A percentile compares a stretch with the other conserved stretches of the same genome.
phyloP scores from a whole-genome alignment of 108 stramenopile species.

The Aurantiochytrium sp. region DNA sequence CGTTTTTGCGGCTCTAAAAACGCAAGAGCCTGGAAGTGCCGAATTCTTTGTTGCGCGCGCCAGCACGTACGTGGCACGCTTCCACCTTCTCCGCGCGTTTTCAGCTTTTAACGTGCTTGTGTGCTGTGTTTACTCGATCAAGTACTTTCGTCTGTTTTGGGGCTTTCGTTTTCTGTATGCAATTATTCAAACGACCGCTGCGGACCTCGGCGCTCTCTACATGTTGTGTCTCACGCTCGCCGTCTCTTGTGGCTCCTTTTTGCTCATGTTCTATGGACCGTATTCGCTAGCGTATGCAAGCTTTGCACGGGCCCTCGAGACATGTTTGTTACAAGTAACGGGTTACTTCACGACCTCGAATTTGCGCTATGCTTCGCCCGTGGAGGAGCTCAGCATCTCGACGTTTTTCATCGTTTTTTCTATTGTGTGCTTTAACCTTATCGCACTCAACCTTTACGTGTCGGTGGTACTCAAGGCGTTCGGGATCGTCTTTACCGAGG shows the following conservation, averaged over 20 bases:
- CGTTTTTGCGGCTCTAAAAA: neutral
- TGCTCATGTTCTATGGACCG: neutral
- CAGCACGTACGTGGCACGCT: neutral
- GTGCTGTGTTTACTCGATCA: neutral
- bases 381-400: neutral
- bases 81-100: neutral
- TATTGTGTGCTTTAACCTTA: neutral
- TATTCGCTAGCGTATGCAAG: neutral
- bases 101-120: neutral
- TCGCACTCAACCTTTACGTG: neutral
- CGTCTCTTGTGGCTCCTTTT: neutral
- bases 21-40: neutral
- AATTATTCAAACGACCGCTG: neutral
- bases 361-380: neutral
- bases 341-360: neutral
- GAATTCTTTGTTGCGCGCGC: neutral
- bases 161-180: neutral
- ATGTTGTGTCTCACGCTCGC: neutral
- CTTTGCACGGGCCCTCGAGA: neutral
- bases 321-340: neutral
- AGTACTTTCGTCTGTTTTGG: constrained; percentile 13
- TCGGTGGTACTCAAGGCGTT: neutral
- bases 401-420: neutral
- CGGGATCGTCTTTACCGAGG: neutral
- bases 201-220: neutral